Conservation (phyloP, 2,329 filamentous ascomycete species). For the Pezizomycotina sp. region DNA sequence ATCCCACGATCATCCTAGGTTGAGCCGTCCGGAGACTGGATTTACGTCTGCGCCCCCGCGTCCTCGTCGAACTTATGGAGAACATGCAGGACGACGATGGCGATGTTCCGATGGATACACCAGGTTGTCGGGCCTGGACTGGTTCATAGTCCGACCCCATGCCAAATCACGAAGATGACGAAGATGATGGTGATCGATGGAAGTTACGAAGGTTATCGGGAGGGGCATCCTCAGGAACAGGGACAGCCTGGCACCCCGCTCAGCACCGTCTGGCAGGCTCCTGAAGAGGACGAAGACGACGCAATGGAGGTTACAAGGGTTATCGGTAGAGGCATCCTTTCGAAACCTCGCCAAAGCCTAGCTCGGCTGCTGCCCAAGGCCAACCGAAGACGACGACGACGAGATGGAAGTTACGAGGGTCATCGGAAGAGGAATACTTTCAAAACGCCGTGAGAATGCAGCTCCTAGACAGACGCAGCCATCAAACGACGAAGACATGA, state of each 20-base stretch:
- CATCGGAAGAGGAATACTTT: slow-evolving; percentile 36
- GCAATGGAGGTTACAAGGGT: slow-evolving; percentile 40
- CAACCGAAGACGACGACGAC: slow-evolving; percentile 26
- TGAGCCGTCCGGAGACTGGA: slow-evolving; percentile 15
- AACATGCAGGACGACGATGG: slow-evolving; percentile 33
- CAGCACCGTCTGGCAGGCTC: slow-evolving; percentile 21
- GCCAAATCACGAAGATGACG: slow-evolving; percentile 24
- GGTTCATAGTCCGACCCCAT: too few species aligned
- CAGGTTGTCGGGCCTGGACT: too few species aligned
- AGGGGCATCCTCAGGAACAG: slow-evolving; percentile 20
- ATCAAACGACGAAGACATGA: slow-evolving; percentile 48
- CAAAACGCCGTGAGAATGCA: slow-evolving; percentile 13
- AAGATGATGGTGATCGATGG: slow-evolving; percentile 45
- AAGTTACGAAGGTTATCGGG: slow-evolving; percentile 52
- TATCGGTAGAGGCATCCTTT: slow-evolving; percentile 36
- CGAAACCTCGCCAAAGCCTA: slow-evolving; percentile 10
- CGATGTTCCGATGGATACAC: too few species aligned
- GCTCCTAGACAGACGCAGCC: slow-evolving; percentile 8
- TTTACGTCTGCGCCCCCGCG: slow-evolving; percentile 13
- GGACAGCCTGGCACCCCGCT: too few species aligned
- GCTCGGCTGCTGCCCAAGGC: slow-evolving; percentile 6
- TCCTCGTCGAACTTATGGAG: too few species aligned
- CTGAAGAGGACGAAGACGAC: slow-evolving; percentile 31
- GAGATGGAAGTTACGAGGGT: slow-evolving; percentile 41
- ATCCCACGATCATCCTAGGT: slow-evolving; percentile 15